Conservation (phyloP, 2,329 filamentous ascomycete species). For the Bipolaris victoriae region DNA sequence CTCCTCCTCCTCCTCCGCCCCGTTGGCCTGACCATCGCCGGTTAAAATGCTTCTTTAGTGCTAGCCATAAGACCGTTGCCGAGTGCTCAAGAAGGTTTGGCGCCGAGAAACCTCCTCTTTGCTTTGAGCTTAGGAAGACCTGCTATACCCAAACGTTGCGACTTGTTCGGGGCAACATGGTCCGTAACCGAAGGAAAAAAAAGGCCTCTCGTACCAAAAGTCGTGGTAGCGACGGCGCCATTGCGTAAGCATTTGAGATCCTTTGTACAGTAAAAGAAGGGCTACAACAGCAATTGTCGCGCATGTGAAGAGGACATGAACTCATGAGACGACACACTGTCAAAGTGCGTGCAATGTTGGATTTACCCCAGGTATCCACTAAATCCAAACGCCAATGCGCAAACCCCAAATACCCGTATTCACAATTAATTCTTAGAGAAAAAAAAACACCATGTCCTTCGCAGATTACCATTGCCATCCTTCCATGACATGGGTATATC, state of each 20-base stretch:
- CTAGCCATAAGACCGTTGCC: not conserved
- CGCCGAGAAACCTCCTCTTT: constrained; percentile 6
- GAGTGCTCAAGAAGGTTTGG: constrained; percentile 8
- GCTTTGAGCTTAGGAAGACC: not conserved
- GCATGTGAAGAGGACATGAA: not conserved
- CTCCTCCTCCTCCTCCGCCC: not conserved
- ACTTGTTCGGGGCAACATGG: not conserved
- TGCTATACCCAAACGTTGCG: not conserved
- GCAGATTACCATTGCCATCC: not conserved
- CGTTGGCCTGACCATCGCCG: constrained; percentile 1
- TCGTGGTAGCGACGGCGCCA: not conserved
- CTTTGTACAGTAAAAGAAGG: not conserved
- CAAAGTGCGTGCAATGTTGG: not conserved
- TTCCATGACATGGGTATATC: not conserved
- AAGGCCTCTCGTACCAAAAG: not conserved
- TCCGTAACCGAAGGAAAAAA: not conserved
- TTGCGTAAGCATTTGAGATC: not conserved
- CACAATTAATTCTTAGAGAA: not conserved
- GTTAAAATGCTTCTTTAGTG: constrained; percentile 11
- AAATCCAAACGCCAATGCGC: not conserved
- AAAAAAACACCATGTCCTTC: not conserved
- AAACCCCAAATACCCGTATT: not conserved
- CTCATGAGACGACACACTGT: not conserved
- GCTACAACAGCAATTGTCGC: not conserved
- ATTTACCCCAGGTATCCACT: not conserved